Base-by-base conservation (phyloP, 2,329 filamentous ascomycete genomes). In the Alternaria gansuensis region DNA sequence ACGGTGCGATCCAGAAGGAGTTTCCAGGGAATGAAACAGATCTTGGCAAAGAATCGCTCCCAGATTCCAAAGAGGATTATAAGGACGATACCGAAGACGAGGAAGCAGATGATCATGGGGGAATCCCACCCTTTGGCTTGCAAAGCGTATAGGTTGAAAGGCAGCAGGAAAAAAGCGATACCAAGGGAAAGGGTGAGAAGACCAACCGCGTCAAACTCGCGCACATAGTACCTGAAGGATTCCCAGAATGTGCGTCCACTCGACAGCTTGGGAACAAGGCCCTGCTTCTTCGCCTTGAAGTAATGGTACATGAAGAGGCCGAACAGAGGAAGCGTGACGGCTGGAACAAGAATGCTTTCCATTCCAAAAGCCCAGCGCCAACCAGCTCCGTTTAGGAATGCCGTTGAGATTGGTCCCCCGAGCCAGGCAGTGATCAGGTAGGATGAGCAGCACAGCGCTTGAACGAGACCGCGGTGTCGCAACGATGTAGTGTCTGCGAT, bases 291-390 rank as follows among this genome's bases (percentile, higher is more conserved):
- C 3, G 89, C 89, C 70, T 88, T 89, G 46, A 77, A 77, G 58
- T 88, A 82, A 65, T 89, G 81, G 69, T 63, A 49, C 44, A 39
- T 64, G 54, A 90, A 89, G 76, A 89, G 78, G 8, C 80, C 71
- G n/a, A 85, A 84, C 11, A 91, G 78, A 0, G 89, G 89, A 5
- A 86, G 63, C n/a, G 83, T 83, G 24, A 89, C 81, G 46, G 82
- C 76, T 0, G 88, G 87, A 6, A 87, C 79, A 59, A 91, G 81
- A 61, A 92, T 87, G 33, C 84, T 80, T 73, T 88, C 90, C 66
- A 82, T 81, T 26, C 87, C 89, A 67, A 87, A 90, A 2, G 82
- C 87, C 88, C 88, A 91, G 45, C 86, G 83, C 84, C 85, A 90
- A 2, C 82, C 78, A 5, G 82, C 79, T 0, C 81, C 74, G 13